Percentiles rank a stretch among this genome's conserved stretches.
These are phyloP conservation scores for Chrysoporthe deuterocubensis DNA, from an alignment of 2,329 filamentous ascomycete genomes.

Conservation along the genomic window DNA sequence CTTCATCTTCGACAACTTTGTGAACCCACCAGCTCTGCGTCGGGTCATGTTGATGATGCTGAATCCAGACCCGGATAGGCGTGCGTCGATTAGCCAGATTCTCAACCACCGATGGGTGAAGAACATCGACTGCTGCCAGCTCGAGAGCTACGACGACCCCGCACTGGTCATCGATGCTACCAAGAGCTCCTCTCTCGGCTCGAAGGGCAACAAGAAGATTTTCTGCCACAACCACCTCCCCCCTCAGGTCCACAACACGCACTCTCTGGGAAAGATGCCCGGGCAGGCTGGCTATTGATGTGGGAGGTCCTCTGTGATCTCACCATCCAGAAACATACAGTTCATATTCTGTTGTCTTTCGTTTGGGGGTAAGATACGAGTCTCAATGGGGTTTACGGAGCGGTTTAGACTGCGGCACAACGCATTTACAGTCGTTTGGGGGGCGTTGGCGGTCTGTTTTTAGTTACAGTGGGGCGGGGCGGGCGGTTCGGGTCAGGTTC, in stretches of 20 bases:
- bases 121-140: constrained; percentile 77
- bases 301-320: background rate
- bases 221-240: constrained; percentile 64
- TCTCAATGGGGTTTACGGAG: background rate
- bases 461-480: background rate
- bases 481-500: background rate
- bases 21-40: constrained; percentile 71
- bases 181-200: constrained; percentile 54
- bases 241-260: constrained; percentile 47
- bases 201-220: constrained; percentile 52
- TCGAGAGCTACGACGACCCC: constrained; percentile 70
- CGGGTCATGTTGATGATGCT: constrained; percentile 80
- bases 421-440: constrained; percentile 10
- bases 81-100: constrained; percentile 71
- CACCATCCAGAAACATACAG: background rate
- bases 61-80: constrained; percentile 73
- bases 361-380: no score
- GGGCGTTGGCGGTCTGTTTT: constrained; percentile 11
- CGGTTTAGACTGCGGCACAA: constrained; percentile 12
- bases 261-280: constrained; percentile 60
- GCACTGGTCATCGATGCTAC: constrained; percentile 64
- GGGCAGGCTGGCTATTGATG: constrained; percentile 58
- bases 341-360: background rate
- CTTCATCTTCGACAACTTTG: constrained; percentile 63
- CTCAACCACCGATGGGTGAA: constrained; percentile 74